Conservation (phyloP, 306 rosid species). For the Fragaria vesca region DNA sequence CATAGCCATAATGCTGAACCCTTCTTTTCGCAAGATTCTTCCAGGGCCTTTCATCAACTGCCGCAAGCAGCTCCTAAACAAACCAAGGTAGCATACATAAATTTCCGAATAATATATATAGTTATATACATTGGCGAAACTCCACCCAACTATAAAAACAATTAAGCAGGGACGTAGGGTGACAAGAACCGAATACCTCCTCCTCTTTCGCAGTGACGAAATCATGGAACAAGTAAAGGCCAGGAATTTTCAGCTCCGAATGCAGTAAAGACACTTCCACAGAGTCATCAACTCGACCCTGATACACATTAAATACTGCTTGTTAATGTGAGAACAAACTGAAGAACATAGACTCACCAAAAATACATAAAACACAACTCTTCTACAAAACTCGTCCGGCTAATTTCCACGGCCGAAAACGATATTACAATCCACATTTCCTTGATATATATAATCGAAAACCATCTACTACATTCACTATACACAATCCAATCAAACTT, state of each 20-base stretch:
- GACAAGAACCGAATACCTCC: slow-evolving; percentile 44
- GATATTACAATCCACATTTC: not conserved
- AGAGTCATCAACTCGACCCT: slow-evolving; percentile 48
- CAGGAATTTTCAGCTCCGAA: slow-evolving; percentile 72
- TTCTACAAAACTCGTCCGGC: too few relatives aligned
- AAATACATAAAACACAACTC: too few relatives aligned
- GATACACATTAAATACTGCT: not conserved
- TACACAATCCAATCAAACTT: not conserved
- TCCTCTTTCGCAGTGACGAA: slow-evolving; percentile 66
- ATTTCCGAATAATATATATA: not conserved
- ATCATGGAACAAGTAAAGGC: slow-evolving; percentile 71
- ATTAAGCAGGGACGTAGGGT: not conserved
- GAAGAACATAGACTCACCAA: not conserved
- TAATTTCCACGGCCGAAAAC: too few relatives aligned
- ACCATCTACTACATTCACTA: not conserved
- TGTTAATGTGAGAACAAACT: not conserved
- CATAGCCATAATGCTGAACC: slow-evolving; percentile 95
- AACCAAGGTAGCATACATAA: slow-evolving; percentile 3
- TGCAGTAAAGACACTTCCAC: slow-evolving; percentile 62
- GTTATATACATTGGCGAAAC: not conserved
- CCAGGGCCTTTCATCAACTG: slow-evolving; percentile 77
- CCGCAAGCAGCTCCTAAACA: slow-evolving; percentile 58
- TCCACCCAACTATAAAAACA: not conserved
- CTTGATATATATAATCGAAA: not conserved
- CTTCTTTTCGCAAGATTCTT: slow-evolving; percentile 72